Evolutionary conservation across 129 eudicot genomes (phyloP), one percentile per base, ranked within the genome.

Genomic region (Helianthus tuberosus): DNA sequence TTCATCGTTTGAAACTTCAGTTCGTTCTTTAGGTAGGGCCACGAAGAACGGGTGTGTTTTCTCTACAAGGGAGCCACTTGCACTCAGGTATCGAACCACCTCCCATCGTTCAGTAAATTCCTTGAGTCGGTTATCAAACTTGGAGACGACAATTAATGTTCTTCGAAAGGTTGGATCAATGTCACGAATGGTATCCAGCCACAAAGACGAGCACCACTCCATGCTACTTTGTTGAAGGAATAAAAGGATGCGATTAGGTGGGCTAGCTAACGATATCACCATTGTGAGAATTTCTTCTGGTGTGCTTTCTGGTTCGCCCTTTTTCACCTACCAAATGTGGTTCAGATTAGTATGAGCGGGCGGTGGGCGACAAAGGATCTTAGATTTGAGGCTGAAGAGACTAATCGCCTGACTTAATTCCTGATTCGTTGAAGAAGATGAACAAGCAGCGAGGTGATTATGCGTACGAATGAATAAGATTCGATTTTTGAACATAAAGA

Each of bases 181-280:
- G 53, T 93, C 96, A 59, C 96, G 98, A 66, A 93, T 83, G 43
- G 88, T 62, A 79, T 93, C 98, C 83, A 93, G 71, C 98, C 97
- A 90, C 86, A 93, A 76, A 25, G 98, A 93, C 11, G 98, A 93
- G 81, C 98, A 93, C 98, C 98, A 93, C 47, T 93, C 98, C 57
- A 90, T 97, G 61, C 98, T 93, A 58, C 98, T 93, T 81, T 90
- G 98, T 75, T 93, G 98, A 75, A 93, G 98, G 82, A 90, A 93
- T 81, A 93, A 77, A 57, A 93, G 86, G 79, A 93, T 90, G 48
- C 98, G 93, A 72, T 93, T 87, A 64, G 97, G 93, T 25, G 97
- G 98, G 70, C 96, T 90, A 57, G 98, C 98, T 59, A 93, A 63
- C 47, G 93, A 82, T 83, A 88, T 93, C 79, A 93, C 98, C 98